A percentile compares a stretch with the other conserved stretches of the same genome.
phyloP scores from a whole-genome alignment of 345 rosid species.

The Eucalyptus cladocalyx region DNA sequence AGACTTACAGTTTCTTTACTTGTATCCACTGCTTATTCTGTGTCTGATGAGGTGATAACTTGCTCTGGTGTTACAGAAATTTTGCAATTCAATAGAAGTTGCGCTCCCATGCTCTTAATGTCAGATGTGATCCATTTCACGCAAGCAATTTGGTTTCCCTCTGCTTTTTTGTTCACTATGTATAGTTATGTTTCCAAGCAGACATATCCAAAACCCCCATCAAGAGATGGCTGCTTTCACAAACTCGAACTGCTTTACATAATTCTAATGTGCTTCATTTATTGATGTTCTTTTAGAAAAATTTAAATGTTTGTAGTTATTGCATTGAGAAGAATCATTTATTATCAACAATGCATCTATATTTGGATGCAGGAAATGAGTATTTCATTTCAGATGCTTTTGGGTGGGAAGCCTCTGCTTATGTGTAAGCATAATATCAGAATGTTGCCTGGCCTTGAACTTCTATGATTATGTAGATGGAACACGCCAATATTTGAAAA shows the following conservation, averaged over 20 bases:
- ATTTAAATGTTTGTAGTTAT: constrained; percentile 12
- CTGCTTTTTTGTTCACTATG: not conserved
- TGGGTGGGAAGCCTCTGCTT: constrained; percentile 41
- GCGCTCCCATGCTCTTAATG: not conserved
- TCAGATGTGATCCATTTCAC: not conserved
- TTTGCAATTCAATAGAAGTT: not conserved
- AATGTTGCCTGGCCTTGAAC: constrained; percentile 4
- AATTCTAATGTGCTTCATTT: not conserved
- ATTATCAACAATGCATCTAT: constrained; percentile 27
- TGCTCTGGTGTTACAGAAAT: not conserved
- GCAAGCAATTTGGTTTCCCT: not conserved
- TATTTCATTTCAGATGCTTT: constrained; percentile 35
- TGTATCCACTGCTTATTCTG: not conserved
- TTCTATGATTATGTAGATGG: not conserved
- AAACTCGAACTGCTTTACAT: not conserved
- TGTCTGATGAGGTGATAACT: not conserved
- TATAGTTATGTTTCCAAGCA: not conserved
- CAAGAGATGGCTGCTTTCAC: not conserved
- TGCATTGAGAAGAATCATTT: not conserved
- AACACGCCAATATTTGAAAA: not conserved
- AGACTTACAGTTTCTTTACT: not conserved
- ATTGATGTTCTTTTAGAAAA: constrained; percentile 20
- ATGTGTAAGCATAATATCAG: constrained; percentile 34
- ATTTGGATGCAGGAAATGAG: constrained; percentile 57
- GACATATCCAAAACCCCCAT: not conserved